Base-by-base conservation (phyloP, 495 filamentous ascomycete species). In the Oidiodendron maius region DNA sequence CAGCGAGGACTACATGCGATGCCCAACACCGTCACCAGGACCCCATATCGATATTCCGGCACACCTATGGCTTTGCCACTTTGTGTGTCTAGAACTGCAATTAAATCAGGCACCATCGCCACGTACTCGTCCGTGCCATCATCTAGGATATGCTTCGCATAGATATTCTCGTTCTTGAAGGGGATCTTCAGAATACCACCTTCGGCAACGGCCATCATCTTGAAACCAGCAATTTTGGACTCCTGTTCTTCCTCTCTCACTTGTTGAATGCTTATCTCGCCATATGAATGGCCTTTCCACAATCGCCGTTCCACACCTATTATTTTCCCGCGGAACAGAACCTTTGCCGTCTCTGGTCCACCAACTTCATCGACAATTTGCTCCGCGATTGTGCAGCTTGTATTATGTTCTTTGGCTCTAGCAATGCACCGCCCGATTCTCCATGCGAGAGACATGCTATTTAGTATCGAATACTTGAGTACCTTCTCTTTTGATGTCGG, bases 91-190 rank as follows among this genome's bases (percentile, higher is more conserved):
- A 78, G 64, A 6, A 76, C 64, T 22, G 64, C 59, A 40, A 78
- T 75, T 21, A 78, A 56, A 56, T 78, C 74, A 1, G 74, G 73
- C 4, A 76, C 71, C 6, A 68, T 67, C 1, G 72, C 71, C 15
- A 76, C 26, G 23, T 69, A 58, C 39, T 62, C 56, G 40, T 67
- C 59, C 6, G 53, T 56, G 3, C 66, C 67, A 37, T 56, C 59
- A 13, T 60, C 57, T 24, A 12, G 46, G 25, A 54, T 34, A 43
- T 56, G 50, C 28, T 57, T 64, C 2, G 67, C 71, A 23, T 67
- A 63, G 22, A 74, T 69, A 53, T 76, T 77, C 53, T 77, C 74
- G 53, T 75, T 75, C 60, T 73, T 73, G 57, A 76, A 74, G 1
- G 71, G 71, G 21, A 77, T 66, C 13, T 64, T 63, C 24, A 77